These are phyloP conservation scores for Cladosporium sp. DNA, from an alignment of 2,329 filamentous ascomycete genomes.

Conservation along the genomic window DNA sequence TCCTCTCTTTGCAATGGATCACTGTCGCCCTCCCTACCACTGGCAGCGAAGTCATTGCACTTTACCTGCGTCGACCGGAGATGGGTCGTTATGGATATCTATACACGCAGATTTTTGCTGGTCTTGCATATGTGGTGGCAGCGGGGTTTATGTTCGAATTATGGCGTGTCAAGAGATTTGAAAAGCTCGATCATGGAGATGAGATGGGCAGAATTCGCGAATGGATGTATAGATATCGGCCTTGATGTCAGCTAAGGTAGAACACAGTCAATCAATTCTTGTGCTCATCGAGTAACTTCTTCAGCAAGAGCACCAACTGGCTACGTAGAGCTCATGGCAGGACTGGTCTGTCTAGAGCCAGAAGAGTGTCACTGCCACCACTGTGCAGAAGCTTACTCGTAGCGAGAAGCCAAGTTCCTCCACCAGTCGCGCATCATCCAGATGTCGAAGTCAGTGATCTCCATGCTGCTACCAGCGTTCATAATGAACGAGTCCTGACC, in stretches of 20 bases:
- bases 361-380: no score
- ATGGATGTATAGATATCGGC: slow-evolving; percentile 14
- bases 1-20: slow-evolving; percentile 38
- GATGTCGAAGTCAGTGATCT: slow-evolving; percentile 47
- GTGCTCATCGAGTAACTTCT: no score
- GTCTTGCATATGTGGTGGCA: slow-evolving; percentile 33
- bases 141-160: slow-evolving; percentile 32
- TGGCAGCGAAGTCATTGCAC: slow-evolving; percentile 6
- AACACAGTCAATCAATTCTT: no score
- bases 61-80: slow-evolving; percentile 6
- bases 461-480: slow-evolving; percentile 40
- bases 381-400: neutral
- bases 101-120: slow-evolving; percentile 38
- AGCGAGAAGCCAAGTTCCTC: slow-evolving; percentile 26
- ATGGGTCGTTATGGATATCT: slow-evolving; percentile 27
- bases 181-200: slow-evolving; percentile 1
- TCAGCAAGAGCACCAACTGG: no score
- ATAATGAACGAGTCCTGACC: slow-evolving; percentile 44
- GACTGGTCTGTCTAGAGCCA: no score
- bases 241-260: neutral
- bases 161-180: slow-evolving; percentile 16
- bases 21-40: slow-evolving; percentile 21
- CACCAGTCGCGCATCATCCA: slow-evolving; percentile 50
- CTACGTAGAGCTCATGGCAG: no score
- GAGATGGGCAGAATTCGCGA: neutral